Evolutionary conservation across 208 protist genomes (phyloP), one percentile per base, ranked within the genome.

Genomic region (Trypanosoma caninum): DNA sequence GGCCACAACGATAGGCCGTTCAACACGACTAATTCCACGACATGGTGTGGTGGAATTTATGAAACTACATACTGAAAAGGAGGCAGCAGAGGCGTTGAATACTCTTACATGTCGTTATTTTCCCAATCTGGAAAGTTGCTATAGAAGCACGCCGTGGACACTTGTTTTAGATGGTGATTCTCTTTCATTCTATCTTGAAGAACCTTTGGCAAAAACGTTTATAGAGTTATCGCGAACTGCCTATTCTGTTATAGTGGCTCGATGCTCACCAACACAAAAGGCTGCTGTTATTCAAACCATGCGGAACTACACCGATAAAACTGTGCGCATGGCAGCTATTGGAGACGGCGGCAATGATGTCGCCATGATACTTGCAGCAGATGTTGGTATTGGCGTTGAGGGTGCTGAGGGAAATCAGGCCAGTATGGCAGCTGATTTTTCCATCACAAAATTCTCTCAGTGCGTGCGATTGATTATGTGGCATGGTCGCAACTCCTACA

Each of bases 291-390:
- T 99, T 13, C 50, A 69, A 14, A 70, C 94, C 5, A 88, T 99
- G 72, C 69, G 71, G 34, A 60, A 78, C 0, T 76, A 87, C 53
- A 69, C 69, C 20, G 41, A 40, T 22, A 44, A 53, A 40, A 71
- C 35, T 5, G 76, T 86, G 25, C 82, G 92, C 34, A n/a, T n/a
- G n/a, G n/a, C n/a, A n/a, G n/a, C n/a, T n/a, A n/a, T n/a, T n/a
- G n/a, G n/a, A n/a, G n/a, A n/a, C n/a, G 98, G 98, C 47, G 98
- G 97, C 50, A 99, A 99, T 74, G 98, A 99, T 65, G 97, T 99
- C 2, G 77, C 79, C 8, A 99, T 99, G 98, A 96, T 94, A 56
- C 69, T 84, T 35, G 93, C 88, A 2, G 95, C 96, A 35, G 85
- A 98, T 69, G 93, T 98, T n/a, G 96, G 97, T 37, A 84, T 99